Conservation (phyloP, 1,139 yeast genomes). For the Sugiyamaella sp. region DNA sequence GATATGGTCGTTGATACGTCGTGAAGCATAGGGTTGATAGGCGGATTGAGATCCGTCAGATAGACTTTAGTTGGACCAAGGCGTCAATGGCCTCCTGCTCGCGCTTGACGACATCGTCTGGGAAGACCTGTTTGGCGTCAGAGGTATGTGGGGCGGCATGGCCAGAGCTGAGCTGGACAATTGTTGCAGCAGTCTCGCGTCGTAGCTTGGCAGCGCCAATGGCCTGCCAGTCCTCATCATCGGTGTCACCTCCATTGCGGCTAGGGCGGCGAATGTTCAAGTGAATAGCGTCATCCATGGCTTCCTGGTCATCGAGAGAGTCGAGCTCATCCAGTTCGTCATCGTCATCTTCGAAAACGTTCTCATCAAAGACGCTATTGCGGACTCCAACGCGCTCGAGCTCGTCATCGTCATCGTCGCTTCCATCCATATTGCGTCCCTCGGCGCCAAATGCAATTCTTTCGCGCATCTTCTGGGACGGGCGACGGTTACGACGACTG, state of each 20-base stretch:
- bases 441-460: slow-evolving; percentile 20
- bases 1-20: neutral
- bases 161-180: neutral
- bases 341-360: slow-evolving; percentile 41
- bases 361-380: slow-evolving; percentile 25
- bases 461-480: slow-evolving; percentile 20
- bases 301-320: slow-evolving; percentile 17
- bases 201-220: slow-evolving; percentile 67
- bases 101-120: slow-evolving; percentile 26
- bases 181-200: neutral
- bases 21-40: neutral
- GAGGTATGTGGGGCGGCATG: neutral
- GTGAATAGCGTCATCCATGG: slow-evolving; percentile 21
- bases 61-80: slow-evolving; percentile 41
- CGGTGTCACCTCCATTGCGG: slow-evolving; percentile 55
- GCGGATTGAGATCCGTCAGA: slow-evolving; percentile 3
- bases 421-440: slow-evolving; percentile 26
- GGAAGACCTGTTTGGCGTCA: slow-evolving; percentile 3
- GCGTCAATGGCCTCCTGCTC: slow-evolving; percentile 47
- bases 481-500: slow-evolving; percentile 21
- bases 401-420: slow-evolving; percentile 29
- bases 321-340: slow-evolving; percentile 43
- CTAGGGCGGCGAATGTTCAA: slow-evolving; percentile 18
- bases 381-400: slow-evolving; percentile 15
- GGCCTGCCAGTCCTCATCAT: slow-evolving; percentile 94